Conservation (phyloP, 2,329 filamentous ascomycete species). For the Sporothrix pseudoabietina region DNA sequence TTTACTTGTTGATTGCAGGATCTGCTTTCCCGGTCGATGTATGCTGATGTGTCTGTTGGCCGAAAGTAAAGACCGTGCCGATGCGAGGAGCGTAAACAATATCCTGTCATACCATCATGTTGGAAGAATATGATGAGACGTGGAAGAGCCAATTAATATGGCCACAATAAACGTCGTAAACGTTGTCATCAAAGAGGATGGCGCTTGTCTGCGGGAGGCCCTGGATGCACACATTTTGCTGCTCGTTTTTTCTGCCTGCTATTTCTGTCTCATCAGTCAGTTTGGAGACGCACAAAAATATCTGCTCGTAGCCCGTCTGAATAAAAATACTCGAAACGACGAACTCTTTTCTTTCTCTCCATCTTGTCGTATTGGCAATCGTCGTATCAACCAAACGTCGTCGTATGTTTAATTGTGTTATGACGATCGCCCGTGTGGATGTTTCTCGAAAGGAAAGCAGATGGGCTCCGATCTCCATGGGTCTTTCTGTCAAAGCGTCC, state of each 20-base stretch:
- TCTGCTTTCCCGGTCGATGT: background rate
- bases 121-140: background rate
- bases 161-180: background rate
- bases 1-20: background rate
- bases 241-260: background rate
- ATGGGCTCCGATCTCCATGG: no score
- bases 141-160: conserved; percentile 6
- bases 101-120: no score
- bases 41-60: background rate
- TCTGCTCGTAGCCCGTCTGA: no score
- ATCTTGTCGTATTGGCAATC: background rate
- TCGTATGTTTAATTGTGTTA: background rate
- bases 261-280: background rate
- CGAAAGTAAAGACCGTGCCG: background rate
- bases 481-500: background rate
- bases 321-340: background rate
- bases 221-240: background rate
- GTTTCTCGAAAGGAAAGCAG: no score
- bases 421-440: background rate
- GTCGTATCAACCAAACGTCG: background rate
- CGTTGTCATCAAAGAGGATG: background rate
- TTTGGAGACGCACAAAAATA: no score
- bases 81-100: background rate
- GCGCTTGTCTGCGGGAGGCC: background rate
- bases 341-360: background rate